These are phyloP conservation scores for Daldinia grandis DNA, from an alignment of 495 filamentous ascomycete species.

Conservation along the genomic window DNA sequence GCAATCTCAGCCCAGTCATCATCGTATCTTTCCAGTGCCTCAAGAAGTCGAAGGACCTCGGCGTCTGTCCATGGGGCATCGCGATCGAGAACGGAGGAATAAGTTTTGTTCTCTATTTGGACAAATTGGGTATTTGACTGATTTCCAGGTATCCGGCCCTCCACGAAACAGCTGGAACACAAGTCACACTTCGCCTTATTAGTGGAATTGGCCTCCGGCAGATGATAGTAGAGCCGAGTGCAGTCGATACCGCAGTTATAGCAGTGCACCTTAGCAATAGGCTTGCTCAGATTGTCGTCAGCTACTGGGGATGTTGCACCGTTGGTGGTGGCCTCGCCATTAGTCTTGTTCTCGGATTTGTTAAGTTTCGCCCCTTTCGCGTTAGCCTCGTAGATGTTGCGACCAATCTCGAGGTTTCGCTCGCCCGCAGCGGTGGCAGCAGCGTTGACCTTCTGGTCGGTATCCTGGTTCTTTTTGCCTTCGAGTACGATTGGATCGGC, in stretches of 20 bases:
- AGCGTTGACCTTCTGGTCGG: conserved; percentile 71
- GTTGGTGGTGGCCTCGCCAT: conserved; percentile 74
- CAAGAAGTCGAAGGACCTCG: conserved; percentile 83
- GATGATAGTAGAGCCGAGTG: conserved; percentile 90
- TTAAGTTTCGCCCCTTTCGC: conserved; percentile 82
- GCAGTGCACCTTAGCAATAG: conserved; percentile 71
- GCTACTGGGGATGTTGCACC: conserved; percentile 56
- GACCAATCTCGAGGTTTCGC: conserved; percentile 86
- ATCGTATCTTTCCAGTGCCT: conserved; percentile 88
- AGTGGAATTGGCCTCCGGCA: conserved; percentile 64
- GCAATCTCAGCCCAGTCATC: conserved; percentile 95
- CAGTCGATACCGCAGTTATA: conserved; percentile 92
- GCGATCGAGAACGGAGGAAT: conserved; percentile 75
- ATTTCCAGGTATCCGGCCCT: conserved; percentile 78
- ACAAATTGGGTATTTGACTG: conserved; percentile 79
- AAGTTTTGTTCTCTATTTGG: conserved; percentile 84
- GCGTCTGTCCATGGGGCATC: conserved; percentile 90
- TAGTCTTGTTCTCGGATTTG: conserved; percentile 63
- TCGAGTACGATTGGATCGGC: conserved; percentile 70
- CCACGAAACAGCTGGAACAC: conserved; percentile 88
- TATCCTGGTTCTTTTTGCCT: conserved; percentile 77
- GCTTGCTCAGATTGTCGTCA: conserved; percentile 67
- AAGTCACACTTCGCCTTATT: conserved; percentile 79
- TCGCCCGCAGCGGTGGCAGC: conserved; percentile 78
- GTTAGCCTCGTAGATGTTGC: conserved; percentile 93